Evolutionary conservation across 106 monocot genomes (phyloP).

Genomic region (Gastrodia elata): DNA sequence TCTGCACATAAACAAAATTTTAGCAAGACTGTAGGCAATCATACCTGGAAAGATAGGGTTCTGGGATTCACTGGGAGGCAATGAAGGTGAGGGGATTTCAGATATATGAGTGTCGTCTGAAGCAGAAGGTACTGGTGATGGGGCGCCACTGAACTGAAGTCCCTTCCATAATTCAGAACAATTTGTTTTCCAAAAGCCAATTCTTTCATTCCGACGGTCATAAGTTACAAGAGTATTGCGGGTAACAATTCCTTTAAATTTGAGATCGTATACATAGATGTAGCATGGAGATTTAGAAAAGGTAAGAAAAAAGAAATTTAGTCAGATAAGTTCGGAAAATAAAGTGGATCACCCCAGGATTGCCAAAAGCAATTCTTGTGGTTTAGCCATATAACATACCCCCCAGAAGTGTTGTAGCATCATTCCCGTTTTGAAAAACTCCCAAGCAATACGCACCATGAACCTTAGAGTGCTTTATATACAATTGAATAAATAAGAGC

Average conservation of each 20-base stretch:
- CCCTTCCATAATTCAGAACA: slow-evolving; percentile 75
- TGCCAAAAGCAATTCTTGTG: not conserved
- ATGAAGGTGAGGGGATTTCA: slow-evolving; percentile 31
- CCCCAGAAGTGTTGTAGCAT: slow-evolving; percentile 83
- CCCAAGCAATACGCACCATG: slow-evolving; percentile 95
- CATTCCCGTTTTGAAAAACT: slow-evolving; percentile 80
- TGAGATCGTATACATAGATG: not conserved
- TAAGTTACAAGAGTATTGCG: slow-evolving; percentile 91
- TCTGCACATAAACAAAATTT: not conserved
- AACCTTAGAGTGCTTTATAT: slow-evolving; percentile 80
- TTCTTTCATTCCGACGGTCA: slow-evolving; percentile 77
- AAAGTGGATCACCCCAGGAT: not conserved
- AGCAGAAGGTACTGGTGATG: slow-evolving; percentile 43
- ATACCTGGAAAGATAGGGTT: slow-evolving; percentile 23
- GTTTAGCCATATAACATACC: slow-evolving; percentile 29
- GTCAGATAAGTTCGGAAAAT: not conserved
- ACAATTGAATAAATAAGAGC: slow-evolving; percentile 8
- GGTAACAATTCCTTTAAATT: slow-evolving; percentile 74
- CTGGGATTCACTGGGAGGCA: slow-evolving; percentile 41
- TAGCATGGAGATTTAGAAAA: not conserved
- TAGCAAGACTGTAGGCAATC: not conserved
- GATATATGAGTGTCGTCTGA: slow-evolving; percentile 20
- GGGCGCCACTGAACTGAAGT: slow-evolving; percentile 32
- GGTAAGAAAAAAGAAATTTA: not conserved
- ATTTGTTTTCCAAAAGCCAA: slow-evolving; percentile 99